These are phyloP conservation scores for Talaromyces borbonicus DNA, from an alignment of 495 filamentous ascomycete genomes.

Conservation along the genomic window DNA sequence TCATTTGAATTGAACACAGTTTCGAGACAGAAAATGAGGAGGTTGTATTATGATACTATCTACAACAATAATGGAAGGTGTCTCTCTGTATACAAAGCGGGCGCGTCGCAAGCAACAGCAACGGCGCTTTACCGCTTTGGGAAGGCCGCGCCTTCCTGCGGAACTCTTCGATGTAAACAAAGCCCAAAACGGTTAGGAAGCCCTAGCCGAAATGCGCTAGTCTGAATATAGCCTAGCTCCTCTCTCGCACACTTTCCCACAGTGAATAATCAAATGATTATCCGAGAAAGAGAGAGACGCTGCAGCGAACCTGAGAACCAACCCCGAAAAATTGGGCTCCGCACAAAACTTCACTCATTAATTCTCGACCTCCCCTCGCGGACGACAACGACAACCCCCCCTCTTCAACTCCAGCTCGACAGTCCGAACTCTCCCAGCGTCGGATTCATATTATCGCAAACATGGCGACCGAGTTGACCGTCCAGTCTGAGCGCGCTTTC, in stretches of 20 bases:
- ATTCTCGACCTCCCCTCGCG: conserved; percentile 22
- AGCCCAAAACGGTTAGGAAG: conserved; percentile 18
- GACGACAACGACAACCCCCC: conserved; percentile 14
- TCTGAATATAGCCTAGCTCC: conserved; percentile 25
- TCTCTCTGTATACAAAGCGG: conserved; percentile 6
- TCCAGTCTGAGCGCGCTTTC: conserved; percentile 96
- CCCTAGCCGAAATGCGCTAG: conserved; percentile 32
- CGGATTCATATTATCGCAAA: conserved; percentile 50
- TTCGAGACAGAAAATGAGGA: no score
- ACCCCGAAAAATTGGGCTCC: no score
- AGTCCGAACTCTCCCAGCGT: conserved; percentile 24
- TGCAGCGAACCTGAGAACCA: no score
- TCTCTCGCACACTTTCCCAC: conserved; percentile 31
- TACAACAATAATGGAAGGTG: not conserved
- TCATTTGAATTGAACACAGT: no score
- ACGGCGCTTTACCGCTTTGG: conserved; percentile 1
- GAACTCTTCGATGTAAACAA: conserved; percentile 36
- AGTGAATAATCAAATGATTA: conserved; percentile 26
- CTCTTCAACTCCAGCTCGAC: no score
- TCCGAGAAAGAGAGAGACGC: no score
- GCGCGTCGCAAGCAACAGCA: conserved; percentile 20
- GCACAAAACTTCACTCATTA: conserved; percentile 33
- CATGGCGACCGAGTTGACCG: conserved; percentile 97
- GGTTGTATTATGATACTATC: not conserved
- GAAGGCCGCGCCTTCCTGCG: conserved; percentile 4